Conservation (phyloP, 768 basidiomycete species). For the Suillus paluster region DNA sequence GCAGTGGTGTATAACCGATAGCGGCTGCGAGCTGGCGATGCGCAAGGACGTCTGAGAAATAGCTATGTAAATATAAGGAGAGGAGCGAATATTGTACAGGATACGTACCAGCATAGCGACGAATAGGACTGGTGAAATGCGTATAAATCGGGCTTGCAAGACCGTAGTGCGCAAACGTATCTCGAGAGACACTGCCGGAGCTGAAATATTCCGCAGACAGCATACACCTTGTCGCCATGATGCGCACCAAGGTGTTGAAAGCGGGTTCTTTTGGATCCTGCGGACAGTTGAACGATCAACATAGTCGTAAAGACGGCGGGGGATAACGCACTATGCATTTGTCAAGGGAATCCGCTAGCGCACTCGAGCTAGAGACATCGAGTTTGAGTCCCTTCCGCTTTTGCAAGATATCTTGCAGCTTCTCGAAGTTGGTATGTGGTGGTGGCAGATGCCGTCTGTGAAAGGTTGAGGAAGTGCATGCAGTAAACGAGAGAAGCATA, state of each 20-base stretch:
- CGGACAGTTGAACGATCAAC: slow-evolving; percentile 8
- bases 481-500: slow-evolving; percentile 29
- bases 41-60: slow-evolving; percentile 76
- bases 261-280: slow-evolving; percentile 85
- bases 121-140: slow-evolving; percentile 97
- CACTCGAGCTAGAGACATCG: slow-evolving; percentile 90
- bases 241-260: slow-evolving; percentile 97
- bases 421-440: slow-evolving; percentile 93
- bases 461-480: not conserved
- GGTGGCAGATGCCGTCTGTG: slow-evolving; percentile 88
- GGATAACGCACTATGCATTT: slow-evolving; percentile 69
- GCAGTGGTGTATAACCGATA: slow-evolving; percentile 81
- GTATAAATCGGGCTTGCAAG: slow-evolving; percentile 98
- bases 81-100: not conserved
- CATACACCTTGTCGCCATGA: slow-evolving; percentile 99
- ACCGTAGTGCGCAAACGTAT: slow-evolving; percentile 96
- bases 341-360: slow-evolving; percentile 88
- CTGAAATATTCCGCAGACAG: slow-evolving; percentile 98
- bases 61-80: not conserved
- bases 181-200: slow-evolving; percentile 89
- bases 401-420: slow-evolving; percentile 86
- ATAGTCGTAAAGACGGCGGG: slow-evolving; percentile 3
- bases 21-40: slow-evolving; percentile 94
- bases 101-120: slow-evolving; percentile 85
- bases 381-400: slow-evolving; percentile 84